Percentiles rank a stretch among this genome's conserved stretches.
Evolutionary conservation across 768 basidiomycete species (phyloP).

Genomic region (Termitomyces sp.): DNA sequence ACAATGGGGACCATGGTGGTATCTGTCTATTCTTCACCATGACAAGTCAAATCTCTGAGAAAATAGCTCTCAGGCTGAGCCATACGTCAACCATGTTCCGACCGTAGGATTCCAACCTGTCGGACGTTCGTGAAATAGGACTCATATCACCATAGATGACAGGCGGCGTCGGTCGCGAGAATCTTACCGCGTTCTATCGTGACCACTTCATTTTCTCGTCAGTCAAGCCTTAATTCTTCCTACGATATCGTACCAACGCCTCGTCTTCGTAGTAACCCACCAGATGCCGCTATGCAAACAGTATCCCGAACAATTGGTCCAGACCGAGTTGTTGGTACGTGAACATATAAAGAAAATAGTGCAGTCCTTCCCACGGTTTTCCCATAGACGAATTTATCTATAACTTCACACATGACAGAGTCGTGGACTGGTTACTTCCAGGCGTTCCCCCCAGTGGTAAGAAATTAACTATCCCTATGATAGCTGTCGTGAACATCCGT

Average conservation of each 20-base stretch:
- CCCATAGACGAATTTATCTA: constrained; percentile 45
- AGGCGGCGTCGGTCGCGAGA: constrained; percentile 46
- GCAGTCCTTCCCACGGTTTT: not conserved
- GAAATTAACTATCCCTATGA: constrained; percentile 43
- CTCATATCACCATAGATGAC: constrained; percentile 34
- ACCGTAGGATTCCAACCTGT: constrained; percentile 27
- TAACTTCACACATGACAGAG: constrained; percentile 36
- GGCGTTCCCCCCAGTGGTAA: constrained; percentile 47
- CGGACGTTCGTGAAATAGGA: not conserved
- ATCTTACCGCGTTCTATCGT: constrained; percentile 47
- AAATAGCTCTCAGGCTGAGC: constrained; percentile 33
- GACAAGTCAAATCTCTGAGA: not conserved
- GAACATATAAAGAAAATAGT: not conserved
- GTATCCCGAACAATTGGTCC: constrained; percentile 48
- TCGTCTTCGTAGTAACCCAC: constrained; percentile 33
- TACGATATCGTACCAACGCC: not conserved
- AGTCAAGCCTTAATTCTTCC: constrained; percentile 8
- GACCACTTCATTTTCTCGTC: constrained; percentile 52
- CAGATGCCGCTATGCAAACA: constrained; percentile 35
- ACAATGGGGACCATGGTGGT: constrained; percentile 56
- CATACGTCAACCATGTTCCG: constrained; percentile 56
- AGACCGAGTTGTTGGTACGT: constrained; percentile 44
- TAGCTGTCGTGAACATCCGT: constrained; percentile 49
- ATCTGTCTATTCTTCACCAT: constrained; percentile 19
- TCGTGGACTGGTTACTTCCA: constrained; percentile 44